Evolutionary conservation across 768 basidiomycete genomes (phyloP), one percentile per base, ranked within the genome.

Genomic region (Lentinula sp.): DNA sequence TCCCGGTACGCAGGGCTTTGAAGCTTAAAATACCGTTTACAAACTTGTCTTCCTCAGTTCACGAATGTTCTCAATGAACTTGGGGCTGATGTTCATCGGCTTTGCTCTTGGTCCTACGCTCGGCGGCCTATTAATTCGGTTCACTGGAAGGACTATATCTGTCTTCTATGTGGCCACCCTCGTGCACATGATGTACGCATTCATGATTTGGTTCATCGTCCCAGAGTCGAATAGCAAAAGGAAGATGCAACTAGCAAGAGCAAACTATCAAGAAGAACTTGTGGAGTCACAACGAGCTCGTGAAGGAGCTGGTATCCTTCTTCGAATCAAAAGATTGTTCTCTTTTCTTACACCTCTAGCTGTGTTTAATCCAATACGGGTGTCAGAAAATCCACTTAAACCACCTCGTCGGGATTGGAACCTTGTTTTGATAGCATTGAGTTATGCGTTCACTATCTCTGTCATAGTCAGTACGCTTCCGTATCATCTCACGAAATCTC

Each of bases 31-130:
- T 43, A 13, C 21, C 18, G 54, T 9, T 9, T 48, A 45, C 23
- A 5, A 21, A 59, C 52, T 46, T 35, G 39, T 18, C 59, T 43
- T 28, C 13, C 15, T 31, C 5, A 91, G 89, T 56, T 84, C 89
- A 4, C 81, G 81, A 5, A 76, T 78, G 21, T 86, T 90, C 67
- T 89, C 91, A 1, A 70, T 89, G 35, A 74, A 76, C 48, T 72
- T 84, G 1, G 94, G 94, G 0, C 75, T 91, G 3, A 62, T 87
- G 49, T 92, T 89, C 71, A 68, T 75, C 8, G 94, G 94, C n/a
- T 79, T 90, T 68, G 87, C 87, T 1, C 34, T 90, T 18, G 94
- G 94, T 35, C 60, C 60, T 32, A 79, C 84, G 3, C 61, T 94
- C 0, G 91, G 92, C 13, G 79, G 83, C 55, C 61, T 90, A 39